Evolutionary conservation across 2,329 filamentous ascomycete genomes (phyloP).

Genomic region (Phialophora verrucosa): DNA sequence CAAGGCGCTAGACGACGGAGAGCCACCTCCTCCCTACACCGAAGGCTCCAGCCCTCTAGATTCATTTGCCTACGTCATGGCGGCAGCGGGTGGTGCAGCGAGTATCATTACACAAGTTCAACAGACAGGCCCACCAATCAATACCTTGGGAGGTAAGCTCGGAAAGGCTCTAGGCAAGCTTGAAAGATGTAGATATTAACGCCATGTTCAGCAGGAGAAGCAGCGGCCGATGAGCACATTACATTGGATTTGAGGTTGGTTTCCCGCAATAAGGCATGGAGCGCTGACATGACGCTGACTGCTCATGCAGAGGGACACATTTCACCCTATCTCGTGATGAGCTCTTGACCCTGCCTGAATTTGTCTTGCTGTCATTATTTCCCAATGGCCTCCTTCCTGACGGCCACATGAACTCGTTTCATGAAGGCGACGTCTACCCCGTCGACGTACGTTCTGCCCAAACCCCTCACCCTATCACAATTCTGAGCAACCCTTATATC

Average conservation of each 20-base stretch:
- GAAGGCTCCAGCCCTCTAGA: conserved; percentile 92
- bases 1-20: conserved; percentile 77
- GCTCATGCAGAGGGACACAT: conserved; percentile 73
- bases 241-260: conserved; percentile 40
- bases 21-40: conserved; percentile 94
- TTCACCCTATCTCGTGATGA: conserved; percentile 96
- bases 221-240: conserved; percentile 40
- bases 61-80: conserved; percentile 96
- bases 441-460: conserved; percentile 78
- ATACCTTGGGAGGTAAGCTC: conserved; percentile 78
- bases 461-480: conserved; percentile 37
- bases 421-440: conserved; percentile 91
- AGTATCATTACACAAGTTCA: conserved; percentile 99
- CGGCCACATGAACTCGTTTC: conserved; percentile 90
- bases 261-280: background rate
- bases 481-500: conserved; percentile 39
- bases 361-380: conserved; percentile 95
- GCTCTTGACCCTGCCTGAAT: conserved; percentile 92
- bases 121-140: conserved; percentile 83
- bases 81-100: conserved; percentile 91
- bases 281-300: conserved; percentile 22
- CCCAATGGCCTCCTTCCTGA: conserved; percentile 98
- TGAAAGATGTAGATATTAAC: conserved; percentile 21
- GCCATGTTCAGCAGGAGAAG: conserved; percentile 34
- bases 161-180: conserved; percentile 8